Base-by-base conservation (phyloP, 2,329 filamentous ascomycete species). In the Arthrobotrys musiformis region DNA sequence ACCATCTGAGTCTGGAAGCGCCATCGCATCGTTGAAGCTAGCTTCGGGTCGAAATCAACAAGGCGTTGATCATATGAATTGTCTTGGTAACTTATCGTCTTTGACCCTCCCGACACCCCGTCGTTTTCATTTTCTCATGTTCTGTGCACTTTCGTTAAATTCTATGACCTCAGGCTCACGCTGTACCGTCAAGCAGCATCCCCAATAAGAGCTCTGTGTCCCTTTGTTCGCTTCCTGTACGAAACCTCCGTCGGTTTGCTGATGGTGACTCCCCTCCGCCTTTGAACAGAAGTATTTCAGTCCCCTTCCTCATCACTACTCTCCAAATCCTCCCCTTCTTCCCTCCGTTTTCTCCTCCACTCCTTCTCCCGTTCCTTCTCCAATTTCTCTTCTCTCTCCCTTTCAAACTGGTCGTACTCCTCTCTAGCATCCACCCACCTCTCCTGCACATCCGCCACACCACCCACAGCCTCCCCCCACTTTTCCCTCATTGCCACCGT, bases 371-470 rank as follows among this genome's bases (percentile, higher is more conserved):
- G 81, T 80, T 19, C 80, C 80, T 37, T 79, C 80, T 58, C 70
- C 72, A 79, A 82, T 30, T 83, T 83, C 37, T 83, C 81, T 58
- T 86, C 82, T 62, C 83, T 84, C 66, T 84, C 83, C 80, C 88
- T 90, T 83, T 96, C 92, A 80, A 92, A 85, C 80, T 91, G 90
- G 83, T 99, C 95, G 81, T 93, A 93, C 79, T 91, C 93, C 15
- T 94, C 94, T 82, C 94, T 95, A 44, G 90, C 87, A 84, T 98
- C 94, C 33, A 99, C 85, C 95, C 95, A 99, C 78, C 95, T 88
- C 85, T 99, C 95, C 84, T 99, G 95, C 79, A 98, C 90, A 84
- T 99, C 94, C 75, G 91, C 87, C 8, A 93, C 90, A 81, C 96
- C 93, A 87, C 97, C 90, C 37, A 90, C 89, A 73, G 90, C 90